phyloP scores from a whole-genome alignment of 805 yeast species.

The Saccharomycopsis vini region DNA sequence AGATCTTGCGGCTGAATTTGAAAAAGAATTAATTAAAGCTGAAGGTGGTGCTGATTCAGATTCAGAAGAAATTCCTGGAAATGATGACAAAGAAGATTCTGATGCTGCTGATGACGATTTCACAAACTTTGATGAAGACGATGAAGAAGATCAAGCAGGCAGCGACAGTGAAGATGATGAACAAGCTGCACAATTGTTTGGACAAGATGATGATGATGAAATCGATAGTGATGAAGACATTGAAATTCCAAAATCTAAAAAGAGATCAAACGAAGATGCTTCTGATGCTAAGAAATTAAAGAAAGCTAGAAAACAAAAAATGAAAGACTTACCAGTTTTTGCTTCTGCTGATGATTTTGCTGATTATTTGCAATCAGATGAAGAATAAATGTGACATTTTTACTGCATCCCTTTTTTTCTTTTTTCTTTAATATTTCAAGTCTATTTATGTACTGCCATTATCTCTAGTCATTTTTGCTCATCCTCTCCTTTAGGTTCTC shows the following conservation, averaged over 20 bases:
- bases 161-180: slow-evolving; percentile 23
- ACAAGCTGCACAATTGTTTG: slow-evolving; percentile 20
- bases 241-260: slow-evolving; percentile 18
- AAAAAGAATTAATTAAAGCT: slow-evolving; percentile 31
- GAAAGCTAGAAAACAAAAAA: slow-evolving; percentile 43
- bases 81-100: slow-evolving; percentile 23
- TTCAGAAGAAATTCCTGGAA: slow-evolving; percentile 22
- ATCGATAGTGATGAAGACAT: slow-evolving; percentile 21
- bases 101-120: slow-evolving; percentile 22
- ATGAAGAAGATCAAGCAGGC: slow-evolving; percentile 24
- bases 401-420: not conserved
- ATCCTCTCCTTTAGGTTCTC: too few species aligned
- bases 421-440: not conserved
- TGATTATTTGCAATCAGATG: slow-evolving; percentile 10
- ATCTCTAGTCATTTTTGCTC: too few species aligned
- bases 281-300: slow-evolving; percentile 22
- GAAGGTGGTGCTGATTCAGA: slow-evolving; percentile 24
- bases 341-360: slow-evolving; percentile 80
- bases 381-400: slow-evolving; percentile 2
- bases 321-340: slow-evolving; percentile 69
- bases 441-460: too few species aligned
- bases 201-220: slow-evolving; percentile 24
- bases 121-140: slow-evolving; percentile 20
- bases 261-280: slow-evolving; percentile 19
- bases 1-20: slow-evolving; percentile 27